A percentile compares a stretch with the other conserved stretches of the same genome.
These are phyloP conservation scores for Ogataea neopini DNA, from an alignment of 805 yeast species.

Conservation along the genomic window DNA sequence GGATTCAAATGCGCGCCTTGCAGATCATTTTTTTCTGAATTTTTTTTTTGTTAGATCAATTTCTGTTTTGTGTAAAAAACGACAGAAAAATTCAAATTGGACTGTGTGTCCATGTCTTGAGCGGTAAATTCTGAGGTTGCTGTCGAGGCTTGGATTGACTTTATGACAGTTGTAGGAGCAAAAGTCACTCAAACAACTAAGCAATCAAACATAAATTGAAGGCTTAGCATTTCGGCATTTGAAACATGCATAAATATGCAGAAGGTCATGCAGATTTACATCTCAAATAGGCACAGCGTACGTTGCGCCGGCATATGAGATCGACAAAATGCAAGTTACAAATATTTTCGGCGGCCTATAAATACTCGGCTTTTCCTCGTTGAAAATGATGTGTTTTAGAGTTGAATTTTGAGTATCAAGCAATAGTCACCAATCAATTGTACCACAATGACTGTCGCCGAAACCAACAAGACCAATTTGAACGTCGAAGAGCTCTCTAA, in stretches of 20 bases:
- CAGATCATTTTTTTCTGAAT: not conserved
- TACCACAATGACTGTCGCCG: not conserved
- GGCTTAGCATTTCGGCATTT: constrained; percentile 5
- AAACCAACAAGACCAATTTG: not conserved
- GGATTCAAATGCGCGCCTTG: not conserved
- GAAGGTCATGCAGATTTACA: not conserved
- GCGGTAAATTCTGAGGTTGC: not conserved
- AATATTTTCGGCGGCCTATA: not conserved
- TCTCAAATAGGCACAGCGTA: not conserved
- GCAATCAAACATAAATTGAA: not conserved
- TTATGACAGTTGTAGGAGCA: too few relatives aligned
- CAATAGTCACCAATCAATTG: not conserved
- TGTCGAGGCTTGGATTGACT: not conserved
- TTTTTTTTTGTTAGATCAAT: too few relatives aligned
- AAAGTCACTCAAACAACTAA: not conserved
- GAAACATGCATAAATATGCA: not conserved
- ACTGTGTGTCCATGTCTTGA: too few relatives aligned
- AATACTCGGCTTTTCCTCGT: not conserved
- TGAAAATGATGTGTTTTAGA: too few relatives aligned
- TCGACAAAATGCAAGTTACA: not conserved
- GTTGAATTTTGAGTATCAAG: not conserved
- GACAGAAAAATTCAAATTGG: too few relatives aligned
- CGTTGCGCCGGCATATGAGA: constrained; percentile 1
- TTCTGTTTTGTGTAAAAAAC: too few relatives aligned
- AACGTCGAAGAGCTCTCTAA: constrained; percentile 6